Conservation (phyloP, 2,329 filamentous ascomycete species). For the Cladosporium velox region DNA sequence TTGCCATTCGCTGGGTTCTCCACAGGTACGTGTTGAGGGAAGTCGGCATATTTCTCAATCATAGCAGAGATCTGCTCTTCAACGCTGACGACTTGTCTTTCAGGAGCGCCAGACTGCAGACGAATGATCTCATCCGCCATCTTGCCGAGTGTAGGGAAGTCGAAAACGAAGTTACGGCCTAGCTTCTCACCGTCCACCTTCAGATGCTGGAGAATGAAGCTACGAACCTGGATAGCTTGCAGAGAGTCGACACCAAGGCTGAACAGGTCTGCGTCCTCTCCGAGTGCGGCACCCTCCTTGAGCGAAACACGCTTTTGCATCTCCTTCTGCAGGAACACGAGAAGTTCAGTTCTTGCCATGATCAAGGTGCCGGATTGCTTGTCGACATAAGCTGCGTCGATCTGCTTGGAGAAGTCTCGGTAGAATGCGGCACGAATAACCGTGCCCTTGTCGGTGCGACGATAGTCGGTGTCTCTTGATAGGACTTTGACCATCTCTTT, state of each 20-base stretch:
- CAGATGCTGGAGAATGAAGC: constrained; percentile 53
- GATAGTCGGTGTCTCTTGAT: constrained; percentile 45
- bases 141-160: constrained; percentile 53
- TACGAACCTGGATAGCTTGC: constrained; percentile 58
- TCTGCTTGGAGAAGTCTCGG: constrained; percentile 46
- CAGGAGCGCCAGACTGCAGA: constrained; percentile 42
- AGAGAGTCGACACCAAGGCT: constrained; percentile 59
- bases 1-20: constrained; percentile 28
- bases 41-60: constrained; percentile 45
- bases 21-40: constrained; percentile 32
- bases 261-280: constrained; percentile 58
- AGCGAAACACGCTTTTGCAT: constrained; percentile 29
- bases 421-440: constrained; percentile 55
- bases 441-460: constrained; percentile 57
- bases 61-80: constrained; percentile 48
- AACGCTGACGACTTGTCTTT: constrained; percentile 34
- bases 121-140: constrained; percentile 49
- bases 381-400: constrained; percentile 47
- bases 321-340: constrained; percentile 19
- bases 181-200: constrained; percentile 52
- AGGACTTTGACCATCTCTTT: constrained; percentile 54
- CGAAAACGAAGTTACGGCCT: constrained; percentile 60
- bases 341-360: constrained; percentile 28
- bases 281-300: constrained; percentile 20
- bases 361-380: constrained; percentile 29